Conservation (phyloP, 176 grass and related monocot species). For the Echinochloa phyllopogon region DNA sequence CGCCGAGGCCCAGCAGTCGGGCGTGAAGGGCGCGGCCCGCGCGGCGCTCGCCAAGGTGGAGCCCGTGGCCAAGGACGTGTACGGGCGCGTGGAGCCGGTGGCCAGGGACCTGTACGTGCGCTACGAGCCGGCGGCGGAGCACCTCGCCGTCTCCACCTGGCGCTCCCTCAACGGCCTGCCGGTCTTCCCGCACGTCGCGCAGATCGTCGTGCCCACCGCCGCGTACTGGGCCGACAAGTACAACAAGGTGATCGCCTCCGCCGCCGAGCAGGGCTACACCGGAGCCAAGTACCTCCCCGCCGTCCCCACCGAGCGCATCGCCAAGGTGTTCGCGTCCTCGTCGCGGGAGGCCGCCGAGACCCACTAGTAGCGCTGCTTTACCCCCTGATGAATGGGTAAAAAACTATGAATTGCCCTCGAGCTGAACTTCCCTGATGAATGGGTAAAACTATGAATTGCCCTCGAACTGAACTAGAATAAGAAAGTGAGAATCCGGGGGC, state of each 20-base stretch:
- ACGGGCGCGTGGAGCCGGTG: conserved; percentile 55
- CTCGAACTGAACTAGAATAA: conserved; percentile 10
- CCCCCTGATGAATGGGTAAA: neutral
- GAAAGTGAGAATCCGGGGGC: neutral
- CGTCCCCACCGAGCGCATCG: conserved; percentile 72
- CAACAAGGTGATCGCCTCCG: conserved; percentile 57
- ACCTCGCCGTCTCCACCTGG: conserved; percentile 72
- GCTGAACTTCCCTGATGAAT: neutral
- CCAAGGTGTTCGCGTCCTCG: conserved; percentile 61
- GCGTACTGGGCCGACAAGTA: conserved; percentile 75
- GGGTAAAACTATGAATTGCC: neutral
- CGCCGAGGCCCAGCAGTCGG: conserved; percentile 50
- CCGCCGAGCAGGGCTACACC: conserved; percentile 26
- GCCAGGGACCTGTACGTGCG: conserved; percentile 56
- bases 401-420: neutral
- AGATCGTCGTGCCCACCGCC: conserved; percentile 70
- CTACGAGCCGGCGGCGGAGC: conserved; percentile 78
- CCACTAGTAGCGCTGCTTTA: neutral
- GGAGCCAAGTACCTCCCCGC: conserved; percentile 55
- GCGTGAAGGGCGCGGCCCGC: conserved; percentile 41
- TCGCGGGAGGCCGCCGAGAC: neutral
- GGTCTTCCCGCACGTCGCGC: conserved; percentile 68
- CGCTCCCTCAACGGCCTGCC: conserved; percentile 78
- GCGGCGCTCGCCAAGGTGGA: conserved; percentile 42
- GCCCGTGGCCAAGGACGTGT: conserved; percentile 56